phyloP scores from a whole-genome alignment of 768 basidiomycete genomes.

The Mycena belliarum region DNA sequence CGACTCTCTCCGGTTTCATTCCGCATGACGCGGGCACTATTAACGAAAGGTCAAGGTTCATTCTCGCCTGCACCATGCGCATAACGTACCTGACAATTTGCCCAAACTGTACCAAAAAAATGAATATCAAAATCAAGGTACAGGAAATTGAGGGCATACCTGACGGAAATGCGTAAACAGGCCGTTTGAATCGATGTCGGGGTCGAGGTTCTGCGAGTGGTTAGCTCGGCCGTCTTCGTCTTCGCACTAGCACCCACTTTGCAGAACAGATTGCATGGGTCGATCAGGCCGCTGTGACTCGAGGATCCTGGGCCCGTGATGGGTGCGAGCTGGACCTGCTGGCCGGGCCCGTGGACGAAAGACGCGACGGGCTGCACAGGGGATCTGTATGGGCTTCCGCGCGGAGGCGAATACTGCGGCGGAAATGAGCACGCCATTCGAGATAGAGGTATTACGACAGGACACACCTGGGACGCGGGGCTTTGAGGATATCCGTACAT shows the following conservation, averaged over 20 bases:
- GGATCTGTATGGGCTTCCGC: constrained; percentile 50
- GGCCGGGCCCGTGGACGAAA: constrained; percentile 86
- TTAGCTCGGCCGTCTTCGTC: constrained; percentile 1
- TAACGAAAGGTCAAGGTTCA: not conserved
- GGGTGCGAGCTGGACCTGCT: constrained; percentile 86
- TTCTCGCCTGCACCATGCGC: not conserved
- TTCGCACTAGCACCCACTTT: constrained; percentile 51
- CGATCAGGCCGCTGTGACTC: constrained; percentile 86
- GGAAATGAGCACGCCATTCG: not conserved
- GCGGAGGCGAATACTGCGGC: constrained; percentile 68
- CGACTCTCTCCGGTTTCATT: constrained; percentile 80
- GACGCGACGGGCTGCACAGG: constrained; percentile 46
- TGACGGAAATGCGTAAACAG: constrained; percentile 82
- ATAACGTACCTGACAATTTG: constrained; percentile 79
- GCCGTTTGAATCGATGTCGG: constrained; percentile 81
- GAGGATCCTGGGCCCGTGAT: constrained; percentile 69
- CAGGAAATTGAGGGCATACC: constrained; percentile 41
- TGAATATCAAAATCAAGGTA: constrained; percentile 17
- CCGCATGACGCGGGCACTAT: constrained; percentile 91
- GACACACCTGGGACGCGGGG: constrained; percentile 17
- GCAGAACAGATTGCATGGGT: constrained; percentile 89
- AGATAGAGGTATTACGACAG: not conserved
- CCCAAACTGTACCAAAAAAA: constrained; percentile 58
- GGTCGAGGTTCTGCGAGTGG: constrained; percentile 70
- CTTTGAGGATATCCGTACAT: constrained; percentile 69